Evolutionary conservation across 306 rosid genomes (phyloP).

Genomic region (Cicer bijugum): DNA sequence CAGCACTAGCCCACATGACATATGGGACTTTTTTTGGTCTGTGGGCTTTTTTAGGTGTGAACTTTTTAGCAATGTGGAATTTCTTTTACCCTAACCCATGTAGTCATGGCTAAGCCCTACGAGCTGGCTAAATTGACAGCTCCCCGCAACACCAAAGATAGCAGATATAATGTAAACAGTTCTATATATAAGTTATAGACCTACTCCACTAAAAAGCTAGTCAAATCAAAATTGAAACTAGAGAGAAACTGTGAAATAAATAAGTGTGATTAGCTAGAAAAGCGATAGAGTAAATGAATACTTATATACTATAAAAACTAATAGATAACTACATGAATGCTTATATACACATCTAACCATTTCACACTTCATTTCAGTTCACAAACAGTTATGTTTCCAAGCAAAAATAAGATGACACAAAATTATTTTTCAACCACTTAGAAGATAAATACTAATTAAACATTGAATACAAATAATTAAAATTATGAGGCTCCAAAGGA

Average conservation of each 20-base stretch:
- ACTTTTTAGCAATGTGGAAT: too few species aligned
- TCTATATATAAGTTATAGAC: background rate
- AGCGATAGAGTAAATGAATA: background rate
- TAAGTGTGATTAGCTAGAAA: background rate
- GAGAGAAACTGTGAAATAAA: background rate
- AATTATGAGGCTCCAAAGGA: background rate
- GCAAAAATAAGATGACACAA: constrained; percentile 14
- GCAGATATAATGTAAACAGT: background rate
- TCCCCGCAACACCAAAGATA: background rate
- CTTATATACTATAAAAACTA: background rate
- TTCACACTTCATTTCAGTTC: constrained; percentile 10
- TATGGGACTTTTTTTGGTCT: too few species aligned
- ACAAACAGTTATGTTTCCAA: constrained; percentile 23
- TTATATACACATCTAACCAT: background rate
- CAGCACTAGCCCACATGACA: too few species aligned
- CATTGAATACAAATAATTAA: constrained; percentile 26
- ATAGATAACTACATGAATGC: background rate
- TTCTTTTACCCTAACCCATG: too few species aligned
- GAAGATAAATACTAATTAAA: constrained; percentile 4
- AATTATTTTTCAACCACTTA: background rate
- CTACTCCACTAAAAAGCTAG: background rate
- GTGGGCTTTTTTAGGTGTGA: too few species aligned
- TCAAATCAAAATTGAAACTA: background rate
- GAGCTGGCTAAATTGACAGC: background rate
- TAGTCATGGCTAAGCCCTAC: background rate